These are phyloP conservation scores for Russula virescens DNA, from an alignment of 768 basidiomycete species.

Conservation along the genomic window DNA sequence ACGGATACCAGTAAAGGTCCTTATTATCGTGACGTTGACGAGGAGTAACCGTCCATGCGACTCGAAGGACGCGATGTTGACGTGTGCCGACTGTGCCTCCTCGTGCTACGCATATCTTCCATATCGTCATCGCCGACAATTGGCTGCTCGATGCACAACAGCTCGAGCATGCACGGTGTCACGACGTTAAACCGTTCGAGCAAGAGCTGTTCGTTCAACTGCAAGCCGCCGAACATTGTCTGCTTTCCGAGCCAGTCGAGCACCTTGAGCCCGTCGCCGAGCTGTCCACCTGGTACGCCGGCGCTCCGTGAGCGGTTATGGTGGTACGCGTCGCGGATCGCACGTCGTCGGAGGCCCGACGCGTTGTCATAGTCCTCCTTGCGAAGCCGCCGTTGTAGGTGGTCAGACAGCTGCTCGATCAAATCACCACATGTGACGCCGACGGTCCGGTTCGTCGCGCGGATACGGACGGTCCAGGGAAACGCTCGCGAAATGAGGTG, in stretches of 20 bases:
- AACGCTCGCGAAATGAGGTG: constrained; percentile 48
- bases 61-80: constrained; percentile 18
- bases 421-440: constrained; percentile 68
- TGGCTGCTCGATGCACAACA: constrained; percentile 46
- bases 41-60: constrained; percentile 4
- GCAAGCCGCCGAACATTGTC: constrained; percentile 61
- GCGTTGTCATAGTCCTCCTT: constrained; percentile 49
- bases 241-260: constrained; percentile 59
- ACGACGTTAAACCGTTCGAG: constrained; percentile 38
- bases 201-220: constrained; percentile 40
- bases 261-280: constrained; percentile 57
- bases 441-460: constrained; percentile 38
- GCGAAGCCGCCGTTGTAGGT: constrained; percentile 46
- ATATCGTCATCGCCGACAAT: constrained; percentile 46
- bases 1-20: neutral
- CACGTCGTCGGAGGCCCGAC: constrained; percentile 33
- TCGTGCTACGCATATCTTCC: constrained; percentile 37
- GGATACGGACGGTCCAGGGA: constrained; percentile 51
- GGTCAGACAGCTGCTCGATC: constrained; percentile 47
- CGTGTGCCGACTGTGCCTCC: constrained; percentile 16
- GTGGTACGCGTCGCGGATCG: constrained; percentile 49
- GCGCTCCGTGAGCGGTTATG: constrained; percentile 59
- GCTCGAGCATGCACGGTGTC: constrained; percentile 54
- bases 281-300: constrained; percentile 63
- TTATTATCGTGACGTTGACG: constrained; percentile 6